phyloP scores from a whole-genome alignment of 2,329 filamentous ascomycete species.

The Hypoxylon sp. region DNA sequence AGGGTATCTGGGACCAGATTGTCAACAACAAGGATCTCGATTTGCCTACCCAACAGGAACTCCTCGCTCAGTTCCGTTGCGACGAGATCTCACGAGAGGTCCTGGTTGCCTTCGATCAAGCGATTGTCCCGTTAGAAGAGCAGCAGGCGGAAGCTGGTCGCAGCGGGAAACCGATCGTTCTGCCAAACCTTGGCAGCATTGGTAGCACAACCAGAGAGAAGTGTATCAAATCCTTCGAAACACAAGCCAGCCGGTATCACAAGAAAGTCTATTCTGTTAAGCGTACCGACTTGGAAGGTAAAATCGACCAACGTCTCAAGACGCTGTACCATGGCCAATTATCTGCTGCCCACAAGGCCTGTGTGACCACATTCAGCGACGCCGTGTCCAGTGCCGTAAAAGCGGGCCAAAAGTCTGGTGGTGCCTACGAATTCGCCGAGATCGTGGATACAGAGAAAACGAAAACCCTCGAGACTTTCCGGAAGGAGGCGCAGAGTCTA shows the following conservation, averaged over 20 bases:
- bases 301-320: slow-evolving; percentile 91
- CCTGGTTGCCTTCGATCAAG: slow-evolving; percentile 83
- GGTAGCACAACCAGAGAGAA: slow-evolving; percentile 81
- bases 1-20: slow-evolving; percentile 98
- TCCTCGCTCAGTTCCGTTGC: slow-evolving; percentile 96
- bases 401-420: slow-evolving; percentile 90
- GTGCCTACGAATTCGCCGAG: slow-evolving; percentile 92
- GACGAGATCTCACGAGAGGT: slow-evolving; percentile 97
- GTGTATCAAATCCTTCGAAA: slow-evolving; percentile 87
- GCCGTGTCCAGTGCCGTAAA: slow-evolving; percentile 91
- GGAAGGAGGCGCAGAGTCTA: slow-evolving; percentile 80
- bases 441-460: slow-evolving; percentile 89
- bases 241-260: slow-evolving; percentile 93
- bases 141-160: slow-evolving; percentile 82
- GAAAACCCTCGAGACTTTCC: slow-evolving; percentile 80
- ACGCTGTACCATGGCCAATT: slow-evolving; percentile 90
- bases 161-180: slow-evolving; percentile 79
- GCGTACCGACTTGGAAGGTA: slow-evolving; percentile 84
- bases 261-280: slow-evolving; percentile 95
- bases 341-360: slow-evolving; percentile 88
- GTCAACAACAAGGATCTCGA: slow-evolving; percentile 99
- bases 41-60: slow-evolving; percentile 94
- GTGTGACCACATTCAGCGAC: slow-evolving; percentile 86
- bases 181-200: slow-evolving; percentile 79
- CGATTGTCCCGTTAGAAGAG: slow-evolving; percentile 88